Evolutionary conservation across 1,284 basidiomycete species (phyloP).

Genomic region (Ganoderma lingzhi): DNA sequence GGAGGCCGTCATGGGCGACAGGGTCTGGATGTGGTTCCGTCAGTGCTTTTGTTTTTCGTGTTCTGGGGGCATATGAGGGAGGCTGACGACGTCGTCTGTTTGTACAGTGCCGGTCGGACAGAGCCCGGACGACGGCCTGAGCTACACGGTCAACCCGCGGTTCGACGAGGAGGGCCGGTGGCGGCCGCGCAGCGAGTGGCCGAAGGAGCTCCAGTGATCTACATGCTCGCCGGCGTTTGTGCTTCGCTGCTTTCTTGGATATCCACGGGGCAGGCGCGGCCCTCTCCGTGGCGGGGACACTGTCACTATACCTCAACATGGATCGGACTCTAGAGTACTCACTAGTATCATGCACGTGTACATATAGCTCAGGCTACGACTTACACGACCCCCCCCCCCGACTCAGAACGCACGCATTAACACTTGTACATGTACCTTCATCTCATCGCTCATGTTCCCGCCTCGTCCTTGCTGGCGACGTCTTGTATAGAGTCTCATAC

Average conservation of each 20-base stretch:
- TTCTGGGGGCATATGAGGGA: background rate
- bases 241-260: conserved; percentile 1
- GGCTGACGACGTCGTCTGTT: background rate
- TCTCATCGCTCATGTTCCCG: background rate
- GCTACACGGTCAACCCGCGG: conserved; percentile 75
- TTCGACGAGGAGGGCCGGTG: conserved; percentile 76
- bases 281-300: conserved; percentile 6
- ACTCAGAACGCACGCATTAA: background rate
- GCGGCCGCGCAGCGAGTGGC: conserved; percentile 76
- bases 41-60: conserved; percentile 44
- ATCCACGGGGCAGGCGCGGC: conserved; percentile 3
- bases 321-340: conserved; percentile 1
- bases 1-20: conserved; percentile 79
- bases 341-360: background rate
- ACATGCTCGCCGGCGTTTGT: background rate
- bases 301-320: background rate
- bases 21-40: conserved; percentile 76
- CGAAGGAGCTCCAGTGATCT: conserved; percentile 54
- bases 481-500: background rate
- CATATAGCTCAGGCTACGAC: background rate
- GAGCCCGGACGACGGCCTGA: conserved; percentile 65
- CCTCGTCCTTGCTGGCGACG: background rate
- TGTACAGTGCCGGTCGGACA: conserved; percentile 74
- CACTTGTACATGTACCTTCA: background rate
- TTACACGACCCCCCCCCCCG: background rate